Evolutionary conservation across 192 early-diverging fungal genomes (phyloP).

Genomic region (Rhizophagus clarus): DNA sequence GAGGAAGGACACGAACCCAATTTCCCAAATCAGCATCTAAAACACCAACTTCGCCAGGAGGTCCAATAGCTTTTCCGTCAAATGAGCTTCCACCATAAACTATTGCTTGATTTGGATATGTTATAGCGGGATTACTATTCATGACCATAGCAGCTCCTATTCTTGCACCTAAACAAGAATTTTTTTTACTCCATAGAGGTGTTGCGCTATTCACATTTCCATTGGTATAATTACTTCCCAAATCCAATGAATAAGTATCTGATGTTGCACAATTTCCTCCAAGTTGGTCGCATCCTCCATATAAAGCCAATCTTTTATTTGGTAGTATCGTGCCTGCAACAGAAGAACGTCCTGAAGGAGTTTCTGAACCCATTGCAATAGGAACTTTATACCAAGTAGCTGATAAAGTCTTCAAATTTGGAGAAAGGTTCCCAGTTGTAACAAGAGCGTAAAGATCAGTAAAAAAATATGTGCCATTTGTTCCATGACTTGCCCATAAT

Average conservation of each 20-base stretch:
- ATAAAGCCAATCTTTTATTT: background rate
- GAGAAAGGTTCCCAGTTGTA: background rate
- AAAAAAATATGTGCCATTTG: constrained; percentile 1
- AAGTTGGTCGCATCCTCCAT: constrained; percentile 12
- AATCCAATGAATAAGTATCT: background rate
- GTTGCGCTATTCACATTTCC: background rate
- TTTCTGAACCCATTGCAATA: background rate
- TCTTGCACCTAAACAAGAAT: constrained; percentile 11
- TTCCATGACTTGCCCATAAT: constrained; percentile 22
- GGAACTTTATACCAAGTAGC: background rate
- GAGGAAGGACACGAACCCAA: constrained; percentile 21
- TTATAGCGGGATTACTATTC: background rate
- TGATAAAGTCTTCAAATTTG: background rate
- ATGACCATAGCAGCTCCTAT: constrained; percentile 14
- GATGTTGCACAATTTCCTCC: background rate
- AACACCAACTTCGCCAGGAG: constrained; percentile 13
- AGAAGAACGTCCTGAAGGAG: background rate
- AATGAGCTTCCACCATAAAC: constrained; percentile 6
- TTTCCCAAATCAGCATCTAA: constrained; percentile 10
- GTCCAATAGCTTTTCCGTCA: background rate
- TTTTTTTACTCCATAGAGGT: background rate
- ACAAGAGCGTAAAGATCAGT: constrained; percentile 1
- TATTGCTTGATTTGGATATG: background rate
- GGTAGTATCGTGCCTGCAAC: constrained; percentile 9
- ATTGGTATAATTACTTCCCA: background rate